Percentiles rank a stretch among this genome's conserved stretches.
These are phyloP conservation scores for Talaromyces adpressus DNA, from an alignment of 495 filamentous ascomycete genomes.

Conservation along the genomic window DNA sequence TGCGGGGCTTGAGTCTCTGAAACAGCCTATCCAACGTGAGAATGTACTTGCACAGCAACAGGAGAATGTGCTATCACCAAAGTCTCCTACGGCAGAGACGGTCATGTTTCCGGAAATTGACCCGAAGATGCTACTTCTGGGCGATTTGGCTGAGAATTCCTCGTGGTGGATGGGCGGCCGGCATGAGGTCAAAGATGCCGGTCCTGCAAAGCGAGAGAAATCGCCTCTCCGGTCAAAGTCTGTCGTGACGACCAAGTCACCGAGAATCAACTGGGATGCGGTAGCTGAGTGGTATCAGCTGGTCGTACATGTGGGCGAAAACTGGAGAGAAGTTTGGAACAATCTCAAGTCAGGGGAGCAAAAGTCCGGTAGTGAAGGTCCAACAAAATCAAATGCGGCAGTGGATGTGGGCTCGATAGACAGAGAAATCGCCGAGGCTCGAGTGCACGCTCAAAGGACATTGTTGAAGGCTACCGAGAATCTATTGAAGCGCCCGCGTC, in stretches of 20 bases:
- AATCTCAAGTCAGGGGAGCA: slow-evolving; percentile 27
- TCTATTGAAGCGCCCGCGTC: slow-evolving; percentile 77
- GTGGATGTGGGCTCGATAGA: slow-evolving; percentile 43
- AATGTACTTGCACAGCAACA: not conserved
- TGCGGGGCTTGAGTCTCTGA: slow-evolving; percentile 21
- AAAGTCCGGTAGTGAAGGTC: slow-evolving; percentile 19
- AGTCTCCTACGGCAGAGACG: slow-evolving; percentile 13
- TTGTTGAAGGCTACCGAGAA: slow-evolving; percentile 79
- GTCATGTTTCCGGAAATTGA: slow-evolving; percentile 51
- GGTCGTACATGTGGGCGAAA: slow-evolving; percentile 58
- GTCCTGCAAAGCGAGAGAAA: slow-evolving; percentile 25
- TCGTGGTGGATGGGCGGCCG: slow-evolving; percentile 70
- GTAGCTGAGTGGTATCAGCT: slow-evolving; percentile 68
- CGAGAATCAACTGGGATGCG: slow-evolving; percentile 70
- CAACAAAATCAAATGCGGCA: slow-evolving; percentile 22
- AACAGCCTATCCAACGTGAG: slow-evolving; percentile 19
- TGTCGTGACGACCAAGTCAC: slow-evolving; percentile 53
- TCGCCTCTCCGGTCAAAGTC: slow-evolving; percentile 17
- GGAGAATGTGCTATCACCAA: slow-evolving; percentile 14
- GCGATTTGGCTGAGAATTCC: slow-evolving; percentile 76
- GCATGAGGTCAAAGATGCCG: slow-evolving; percentile 18
- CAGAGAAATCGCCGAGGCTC: slow-evolving; percentile 55
- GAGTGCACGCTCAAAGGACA: slow-evolving; percentile 57
- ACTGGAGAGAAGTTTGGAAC: slow-evolving; percentile 47
- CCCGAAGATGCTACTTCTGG: slow-evolving; percentile 71